phyloP scores from a whole-genome alignment of 306 rosid species.

The Biancaea sappan region DNA sequence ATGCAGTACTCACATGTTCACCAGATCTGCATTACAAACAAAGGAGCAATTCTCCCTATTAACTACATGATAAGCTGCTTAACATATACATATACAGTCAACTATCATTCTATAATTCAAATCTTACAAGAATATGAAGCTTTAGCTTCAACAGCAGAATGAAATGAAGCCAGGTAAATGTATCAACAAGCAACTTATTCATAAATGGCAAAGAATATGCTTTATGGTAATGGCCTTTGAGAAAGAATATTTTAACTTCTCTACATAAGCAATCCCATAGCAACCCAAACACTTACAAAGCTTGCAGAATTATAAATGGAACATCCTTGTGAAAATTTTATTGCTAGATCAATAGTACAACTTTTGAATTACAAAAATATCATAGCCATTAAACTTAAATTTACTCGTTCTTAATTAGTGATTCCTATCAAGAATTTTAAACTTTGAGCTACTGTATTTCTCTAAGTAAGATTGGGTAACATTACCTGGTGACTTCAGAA shows the following conservation, averaged over 20 bases:
- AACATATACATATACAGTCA: not conserved
- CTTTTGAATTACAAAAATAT: not conserved
- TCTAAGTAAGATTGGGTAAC: conserved; percentile 26
- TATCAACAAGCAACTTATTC: conserved; percentile 2
- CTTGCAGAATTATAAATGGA: not conserved
- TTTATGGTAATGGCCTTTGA: not conserved
- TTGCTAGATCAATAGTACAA: not conserved
- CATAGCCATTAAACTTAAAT: not conserved
- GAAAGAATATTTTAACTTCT: not conserved
- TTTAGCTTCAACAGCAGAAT: conserved; percentile 6
- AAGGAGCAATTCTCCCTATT: conserved; percentile 25
- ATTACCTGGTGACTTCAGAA: conserved; percentile 74
- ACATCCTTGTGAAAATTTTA: not conserved
- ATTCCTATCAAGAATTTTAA: not conserved
- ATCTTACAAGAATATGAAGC: not conserved
- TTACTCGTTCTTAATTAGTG: not conserved
- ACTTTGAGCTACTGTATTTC: not conserved
- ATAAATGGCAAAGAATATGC: not conserved
- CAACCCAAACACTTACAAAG: not conserved
- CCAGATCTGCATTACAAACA: conserved; percentile 53
- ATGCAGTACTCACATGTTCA: conserved; percentile 65
- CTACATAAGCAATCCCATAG: not conserved
- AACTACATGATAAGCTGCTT: conserved; percentile 24
- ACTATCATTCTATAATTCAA: conserved; percentile 6
- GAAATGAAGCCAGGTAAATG: not conserved